Conservation (phyloP, 2,329 filamentous ascomycete genomes). For the Aureobasidium zeae region DNA sequence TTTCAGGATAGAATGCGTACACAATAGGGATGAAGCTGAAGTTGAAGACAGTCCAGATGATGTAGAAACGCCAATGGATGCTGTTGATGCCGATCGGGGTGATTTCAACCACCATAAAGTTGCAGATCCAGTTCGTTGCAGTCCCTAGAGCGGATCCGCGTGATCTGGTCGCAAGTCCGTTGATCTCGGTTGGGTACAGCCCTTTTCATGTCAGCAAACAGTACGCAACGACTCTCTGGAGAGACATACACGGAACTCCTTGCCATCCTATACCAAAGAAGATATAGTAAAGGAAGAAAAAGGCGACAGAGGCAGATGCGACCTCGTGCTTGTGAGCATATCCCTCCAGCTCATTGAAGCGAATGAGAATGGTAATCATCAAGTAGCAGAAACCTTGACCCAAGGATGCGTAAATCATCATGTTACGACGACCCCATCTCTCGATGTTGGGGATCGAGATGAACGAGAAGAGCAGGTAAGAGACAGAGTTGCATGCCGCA, state of each 20-base stretch:
- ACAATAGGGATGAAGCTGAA: conserved; percentile 39
- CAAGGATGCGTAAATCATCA: conserved; percentile 49
- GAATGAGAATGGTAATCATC: conserved; percentile 42
- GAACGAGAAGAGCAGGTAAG: conserved; percentile 41
- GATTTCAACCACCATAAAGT: conserved; percentile 33
- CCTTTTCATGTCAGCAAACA: too few relatives aligned
- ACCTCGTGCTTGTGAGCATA: conserved; percentile 23
- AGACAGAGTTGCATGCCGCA: conserved; percentile 46
- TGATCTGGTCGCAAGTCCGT: conserved; percentile 40
- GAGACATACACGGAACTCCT: conserved; percentile 29
- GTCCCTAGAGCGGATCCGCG: conserved; percentile 42
- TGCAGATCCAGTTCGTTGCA: conserved; percentile 44
- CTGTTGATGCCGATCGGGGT: conserved; percentile 36
- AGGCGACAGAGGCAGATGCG: conserved; percentile 37
- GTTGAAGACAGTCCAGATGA: conserved; percentile 21
- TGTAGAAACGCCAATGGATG: conserved; percentile 23
- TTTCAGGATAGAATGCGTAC: conserved; percentile 32
- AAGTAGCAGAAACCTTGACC: conserved; percentile 46
- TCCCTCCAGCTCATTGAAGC: conserved; percentile 31
- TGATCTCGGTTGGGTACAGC: conserved; percentile 42
- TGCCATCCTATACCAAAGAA: conserved; percentile 47
- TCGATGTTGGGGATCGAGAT: conserved; percentile 42
- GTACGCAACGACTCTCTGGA: too few relatives aligned
- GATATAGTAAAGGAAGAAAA: conserved; percentile 46
- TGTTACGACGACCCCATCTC: conserved; percentile 46